Conservation (phyloP, 148 eudicot species). For the Rhododendron griersonianum region DNA sequence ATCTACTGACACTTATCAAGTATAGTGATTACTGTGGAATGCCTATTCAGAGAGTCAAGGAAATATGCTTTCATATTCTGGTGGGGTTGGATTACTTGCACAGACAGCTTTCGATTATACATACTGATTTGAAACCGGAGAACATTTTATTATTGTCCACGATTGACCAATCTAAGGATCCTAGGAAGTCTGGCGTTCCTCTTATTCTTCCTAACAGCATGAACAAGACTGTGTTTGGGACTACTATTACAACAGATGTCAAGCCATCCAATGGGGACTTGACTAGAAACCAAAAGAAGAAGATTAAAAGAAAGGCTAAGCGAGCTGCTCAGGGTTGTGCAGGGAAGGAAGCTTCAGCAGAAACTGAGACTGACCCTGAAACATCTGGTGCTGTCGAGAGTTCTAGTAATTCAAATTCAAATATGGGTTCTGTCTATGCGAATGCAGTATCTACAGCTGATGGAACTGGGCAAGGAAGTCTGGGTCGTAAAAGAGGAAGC, state of each 20-base stretch:
- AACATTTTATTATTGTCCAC: constrained; percentile 11
- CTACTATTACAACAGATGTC: background rate
- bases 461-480: constrained; percentile 22
- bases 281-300: constrained; percentile 16
- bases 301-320: constrained; percentile 18
- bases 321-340: constrained; percentile 15
- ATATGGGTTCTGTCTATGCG: constrained; percentile 33
- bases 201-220: constrained; percentile 11
- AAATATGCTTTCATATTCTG: constrained; percentile 13
- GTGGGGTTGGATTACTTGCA: constrained; percentile 20
- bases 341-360: constrained; percentile 14
- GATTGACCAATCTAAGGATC: constrained; percentile 15
- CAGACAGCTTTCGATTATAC: constrained; percentile 19
- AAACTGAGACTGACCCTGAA: constrained; percentile 17
- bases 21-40: constrained; percentile 6
- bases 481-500: constrained; percentile 22
- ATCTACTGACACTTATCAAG: constrained; percentile 14
- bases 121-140: constrained; percentile 18
- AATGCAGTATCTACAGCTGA: constrained; percentile 38
- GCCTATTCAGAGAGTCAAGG: constrained; percentile 16
- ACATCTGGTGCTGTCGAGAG: constrained; percentile 19
- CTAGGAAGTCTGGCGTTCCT: constrained; percentile 7
- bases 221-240: background rate
- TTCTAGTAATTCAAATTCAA: constrained; percentile 20
- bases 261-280: constrained; percentile 18